These are phyloP conservation scores for Candida nemodendra DNA, from an alignment of 805 yeast genomes.

Conservation along the genomic window DNA sequence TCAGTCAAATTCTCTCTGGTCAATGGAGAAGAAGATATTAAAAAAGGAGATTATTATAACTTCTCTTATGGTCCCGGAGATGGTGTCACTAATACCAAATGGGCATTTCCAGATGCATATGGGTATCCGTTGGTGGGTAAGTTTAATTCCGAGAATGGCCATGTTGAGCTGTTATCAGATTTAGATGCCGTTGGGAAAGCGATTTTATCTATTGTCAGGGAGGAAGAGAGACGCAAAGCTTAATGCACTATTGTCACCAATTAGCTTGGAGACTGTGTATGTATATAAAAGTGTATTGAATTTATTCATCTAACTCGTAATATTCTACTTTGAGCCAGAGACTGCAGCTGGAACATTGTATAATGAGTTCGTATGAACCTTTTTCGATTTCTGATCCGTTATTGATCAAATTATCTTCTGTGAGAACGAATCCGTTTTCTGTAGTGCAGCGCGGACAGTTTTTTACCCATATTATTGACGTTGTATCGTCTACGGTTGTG, in stretches of 20 bases:
- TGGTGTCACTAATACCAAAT: constrained; percentile 83
- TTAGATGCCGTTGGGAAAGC: constrained; percentile 71
- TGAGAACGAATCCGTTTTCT: constrained; percentile 51
- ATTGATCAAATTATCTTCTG: constrained; percentile 58
- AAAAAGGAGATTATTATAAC: constrained; percentile 68
- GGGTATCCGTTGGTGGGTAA: constrained; percentile 76
- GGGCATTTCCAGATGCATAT: constrained; percentile 73
- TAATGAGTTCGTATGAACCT: constrained; percentile 58
- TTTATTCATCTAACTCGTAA: constrained; percentile 41
- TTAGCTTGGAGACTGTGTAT: constrained; percentile 2
- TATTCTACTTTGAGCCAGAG: constrained; percentile 79
- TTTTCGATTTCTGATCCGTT: constrained; percentile 40
- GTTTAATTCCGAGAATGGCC: constrained; percentile 65
- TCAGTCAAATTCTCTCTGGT: constrained; percentile 82
- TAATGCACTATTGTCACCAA: neutral
- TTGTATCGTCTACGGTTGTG: constrained; percentile 29
- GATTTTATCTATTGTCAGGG: constrained; percentile 57
- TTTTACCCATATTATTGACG: constrained; percentile 35
- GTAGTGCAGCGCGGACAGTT: constrained; percentile 69
- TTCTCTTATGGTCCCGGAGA: constrained; percentile 89
- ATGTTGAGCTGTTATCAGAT: constrained; percentile 78
- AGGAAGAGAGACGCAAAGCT: constrained; percentile 39
- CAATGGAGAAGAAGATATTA: constrained; percentile 56
- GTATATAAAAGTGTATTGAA: neutral
- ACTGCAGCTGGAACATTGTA: constrained; percentile 83